These are phyloP conservation scores for Beauveria medogensis DNA, from an alignment of 2,329 filamentous ascomycete genomes.

Conservation along the genomic window DNA sequence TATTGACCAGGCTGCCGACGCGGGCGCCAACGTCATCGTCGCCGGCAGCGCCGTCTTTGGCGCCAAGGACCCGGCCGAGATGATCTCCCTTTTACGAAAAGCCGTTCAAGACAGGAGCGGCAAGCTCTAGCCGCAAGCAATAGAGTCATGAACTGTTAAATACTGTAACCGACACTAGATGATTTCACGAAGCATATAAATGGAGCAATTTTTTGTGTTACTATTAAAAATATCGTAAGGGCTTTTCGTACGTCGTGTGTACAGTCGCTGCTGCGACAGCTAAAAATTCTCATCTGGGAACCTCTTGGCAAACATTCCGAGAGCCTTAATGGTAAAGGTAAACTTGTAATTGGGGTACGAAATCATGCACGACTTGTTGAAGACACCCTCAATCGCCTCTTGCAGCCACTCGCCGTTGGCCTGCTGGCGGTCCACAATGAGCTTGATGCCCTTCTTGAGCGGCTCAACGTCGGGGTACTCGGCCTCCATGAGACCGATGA, in stretches of 20 bases:
- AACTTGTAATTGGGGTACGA: conserved; percentile 99
- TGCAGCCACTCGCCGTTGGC: conserved; percentile 89
- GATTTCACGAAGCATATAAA: conserved; percentile 2
- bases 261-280: background rate
- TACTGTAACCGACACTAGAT: background rate
- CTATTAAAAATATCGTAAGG: background rate
- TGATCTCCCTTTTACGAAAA: conserved; percentile 73
- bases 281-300: conserved; percentile 58
- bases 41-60: conserved; percentile 95
- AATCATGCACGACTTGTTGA: conserved; percentile 99
- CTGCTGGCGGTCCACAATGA: conserved; percentile 82
- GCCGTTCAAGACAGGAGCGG: conserved; percentile 58
- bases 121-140: conserved; percentile 25
- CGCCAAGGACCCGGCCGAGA: conserved; percentile 76
- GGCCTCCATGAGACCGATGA: conserved; percentile 75
- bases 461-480: conserved; percentile 68
- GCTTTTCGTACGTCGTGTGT: background rate
- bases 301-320: conserved; percentile 76
- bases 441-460: conserved; percentile 63
- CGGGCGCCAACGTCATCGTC: conserved; percentile 96
- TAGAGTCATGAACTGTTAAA: background rate
- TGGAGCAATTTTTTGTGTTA: background rate
- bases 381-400: conserved; percentile 94
- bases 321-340: conserved; percentile 84
- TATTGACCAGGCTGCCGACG: conserved; percentile 88